phyloP scores from a whole-genome alignment of 306 rosid species.

The Elaeagnus macrophylla region DNA sequence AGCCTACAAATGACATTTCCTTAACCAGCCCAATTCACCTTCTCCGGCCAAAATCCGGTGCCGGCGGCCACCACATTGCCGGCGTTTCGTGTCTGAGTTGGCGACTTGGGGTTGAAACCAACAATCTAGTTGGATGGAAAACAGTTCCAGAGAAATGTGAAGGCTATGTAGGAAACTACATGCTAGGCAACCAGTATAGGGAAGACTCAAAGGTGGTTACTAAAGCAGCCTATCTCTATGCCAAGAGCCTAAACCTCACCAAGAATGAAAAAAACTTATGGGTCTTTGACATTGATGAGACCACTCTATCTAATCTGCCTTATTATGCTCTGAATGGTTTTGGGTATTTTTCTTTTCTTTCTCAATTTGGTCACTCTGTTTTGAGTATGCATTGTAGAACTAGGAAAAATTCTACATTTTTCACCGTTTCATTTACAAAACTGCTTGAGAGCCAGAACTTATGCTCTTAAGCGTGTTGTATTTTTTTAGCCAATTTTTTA shows the following conservation, averaged over 20 bases:
- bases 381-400: too few species aligned
- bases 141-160: slow-evolving; percentile 34
- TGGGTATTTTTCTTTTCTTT: slow-evolving; percentile 28
- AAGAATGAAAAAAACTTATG: slow-evolving; percentile 19
- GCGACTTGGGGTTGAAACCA: slow-evolving; percentile 50
- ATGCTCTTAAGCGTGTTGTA: too few species aligned
- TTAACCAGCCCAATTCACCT: slow-evolving; percentile 24
- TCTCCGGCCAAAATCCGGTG: slow-evolving; percentile 21
- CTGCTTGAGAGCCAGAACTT: too few species aligned
- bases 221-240: slow-evolving; percentile 20
- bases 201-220: slow-evolving; percentile 32
- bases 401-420: too few species aligned
- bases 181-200: slow-evolving; percentile 31
- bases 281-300: slow-evolving; percentile 51
- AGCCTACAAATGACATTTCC: slow-evolving; percentile 2
- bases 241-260: slow-evolving; percentile 12
- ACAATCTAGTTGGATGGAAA: slow-evolving; percentile 29
- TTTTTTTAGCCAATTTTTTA: too few species aligned
- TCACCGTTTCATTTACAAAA: too few species aligned
- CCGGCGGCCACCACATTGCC: slow-evolving; percentile 11
- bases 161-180: slow-evolving; percentile 39
- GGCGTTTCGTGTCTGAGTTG: slow-evolving; percentile 41
- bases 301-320: slow-evolving; percentile 48
- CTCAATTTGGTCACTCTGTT: too few species aligned
- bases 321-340: slow-evolving; percentile 39